These are phyloP conservation scores for Echria macrotheca DNA, from an alignment of 495 filamentous ascomycete species.

Conservation along the genomic window DNA sequence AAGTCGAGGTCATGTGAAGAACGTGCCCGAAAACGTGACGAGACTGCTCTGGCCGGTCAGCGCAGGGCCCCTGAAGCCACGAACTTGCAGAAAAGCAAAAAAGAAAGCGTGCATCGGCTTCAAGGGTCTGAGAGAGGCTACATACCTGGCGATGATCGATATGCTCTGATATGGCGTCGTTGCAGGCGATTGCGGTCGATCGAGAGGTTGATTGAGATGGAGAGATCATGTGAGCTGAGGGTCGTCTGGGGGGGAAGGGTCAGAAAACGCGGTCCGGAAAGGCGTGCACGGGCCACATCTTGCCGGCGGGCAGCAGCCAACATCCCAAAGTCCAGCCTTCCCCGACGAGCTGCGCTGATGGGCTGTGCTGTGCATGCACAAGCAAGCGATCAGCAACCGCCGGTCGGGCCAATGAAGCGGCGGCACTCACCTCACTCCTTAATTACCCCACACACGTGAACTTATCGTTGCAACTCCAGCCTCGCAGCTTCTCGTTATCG, in stretches of 20 bases:
- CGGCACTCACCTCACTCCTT: not conserved
- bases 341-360: not conserved
- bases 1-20: slow-evolving; percentile 38
- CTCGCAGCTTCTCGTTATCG: too few relatives aligned
- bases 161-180: too few relatives aligned
- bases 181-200: too few relatives aligned
- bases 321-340: not conserved
- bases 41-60: slow-evolving; percentile 24
- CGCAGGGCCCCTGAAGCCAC: slow-evolving; percentile 8
- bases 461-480: too few relatives aligned
- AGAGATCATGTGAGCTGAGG: slow-evolving; percentile 32
- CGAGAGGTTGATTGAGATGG: slow-evolving; percentile 21
- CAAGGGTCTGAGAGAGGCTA: too few relatives aligned
- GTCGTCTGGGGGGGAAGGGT: slow-evolving; percentile 16
- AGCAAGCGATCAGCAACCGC: not conserved
- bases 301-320: too few relatives aligned
- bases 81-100: slow-evolving; percentile 11
- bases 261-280: slow-evolving; percentile 17
- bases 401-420: not conserved
- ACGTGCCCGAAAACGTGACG: slow-evolving; percentile 36
- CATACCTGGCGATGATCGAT: too few relatives aligned
- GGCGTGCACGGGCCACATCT: slow-evolving; percentile 20
- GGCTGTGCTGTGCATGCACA: not conserved
- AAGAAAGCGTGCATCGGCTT: too few relatives aligned
- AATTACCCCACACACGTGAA: not conserved